Percentiles rank a stretch among this genome's conserved stretches.
Evolutionary conservation across 441 rosid species (phyloP).

Genomic region (Theobroma grandiflorum): DNA sequence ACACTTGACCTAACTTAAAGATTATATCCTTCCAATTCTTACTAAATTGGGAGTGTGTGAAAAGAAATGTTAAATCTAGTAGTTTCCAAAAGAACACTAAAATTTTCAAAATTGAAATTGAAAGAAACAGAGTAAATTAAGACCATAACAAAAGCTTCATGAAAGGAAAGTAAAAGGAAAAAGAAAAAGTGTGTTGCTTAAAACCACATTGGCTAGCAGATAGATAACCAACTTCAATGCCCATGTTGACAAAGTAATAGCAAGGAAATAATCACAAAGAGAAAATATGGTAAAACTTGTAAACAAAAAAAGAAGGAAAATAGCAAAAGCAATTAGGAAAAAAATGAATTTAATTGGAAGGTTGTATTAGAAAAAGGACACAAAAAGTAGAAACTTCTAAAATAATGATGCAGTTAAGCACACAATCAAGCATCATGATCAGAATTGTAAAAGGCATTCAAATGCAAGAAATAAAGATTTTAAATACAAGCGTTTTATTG

Average conservation of each 20-base stretch:
- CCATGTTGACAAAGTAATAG: neutral
- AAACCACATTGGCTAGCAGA: neutral
- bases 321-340: no score
- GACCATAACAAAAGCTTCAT: neutral
- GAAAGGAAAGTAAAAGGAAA: neutral
- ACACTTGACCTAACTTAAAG: neutral
- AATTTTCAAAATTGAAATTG: neutral
- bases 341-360: no score
- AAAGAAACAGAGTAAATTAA: slow-evolving; percentile 2
- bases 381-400: neutral
- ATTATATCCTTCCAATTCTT: neutral
- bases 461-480: no score
- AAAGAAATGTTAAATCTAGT: neutral
- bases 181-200: neutral
- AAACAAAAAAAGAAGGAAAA: neutral
- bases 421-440: slow-evolving; percentile 27
- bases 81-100: neutral
- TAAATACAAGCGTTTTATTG: no score
- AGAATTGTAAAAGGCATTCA: slow-evolving; percentile 17
- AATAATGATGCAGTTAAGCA: slow-evolving; percentile 19
- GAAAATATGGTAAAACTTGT: neutral
- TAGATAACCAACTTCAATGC: neutral
- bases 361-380: slow-evolving; percentile 28
- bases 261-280: neutral
- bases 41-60: neutral